Conservation (phyloP, 225 moss, liverwort and hornwort genomes). For the Physcomitrellopsis africana region DNA sequence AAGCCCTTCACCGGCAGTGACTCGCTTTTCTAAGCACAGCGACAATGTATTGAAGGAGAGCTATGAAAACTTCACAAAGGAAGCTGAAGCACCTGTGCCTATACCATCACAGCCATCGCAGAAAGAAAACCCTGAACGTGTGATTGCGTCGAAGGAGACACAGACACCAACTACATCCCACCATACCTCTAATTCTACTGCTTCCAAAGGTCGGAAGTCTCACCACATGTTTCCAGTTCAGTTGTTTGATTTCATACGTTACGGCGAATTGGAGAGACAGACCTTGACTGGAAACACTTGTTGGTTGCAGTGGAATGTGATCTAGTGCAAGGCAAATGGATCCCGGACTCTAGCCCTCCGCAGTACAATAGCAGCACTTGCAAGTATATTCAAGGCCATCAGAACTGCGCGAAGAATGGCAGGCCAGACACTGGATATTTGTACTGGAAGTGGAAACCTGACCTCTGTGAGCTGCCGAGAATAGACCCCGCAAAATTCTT, state of each 20-base stretch:
- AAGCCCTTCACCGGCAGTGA: background rate
- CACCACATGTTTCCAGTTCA: background rate
- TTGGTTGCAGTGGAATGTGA: slow-evolving; percentile 52
- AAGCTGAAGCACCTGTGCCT: background rate
- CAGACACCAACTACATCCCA: slow-evolving; percentile 11
- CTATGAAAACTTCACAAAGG: slow-evolving; percentile 7
- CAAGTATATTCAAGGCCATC: slow-evolving; percentile 59
- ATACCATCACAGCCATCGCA: background rate
- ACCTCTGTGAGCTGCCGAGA: slow-evolving; percentile 69
- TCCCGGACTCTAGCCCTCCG: slow-evolving; percentile 57
- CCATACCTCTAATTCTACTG: slow-evolving; percentile 12
- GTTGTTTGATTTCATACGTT: background rate
- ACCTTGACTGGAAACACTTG: background rate
- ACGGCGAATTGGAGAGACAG: too few species aligned
- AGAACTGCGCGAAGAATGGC: slow-evolving; percentile 79
- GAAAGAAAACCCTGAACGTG: background rate
- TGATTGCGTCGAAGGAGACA: slow-evolving; percentile 25
- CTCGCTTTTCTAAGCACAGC: background rate
- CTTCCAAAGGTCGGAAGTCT: slow-evolving; percentile 27
- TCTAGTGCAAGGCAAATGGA: slow-evolving; percentile 76
- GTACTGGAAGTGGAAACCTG: slow-evolving; percentile 86
- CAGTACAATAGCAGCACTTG: slow-evolving; percentile 75
- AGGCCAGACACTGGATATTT: slow-evolving; percentile 67
- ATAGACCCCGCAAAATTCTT: slow-evolving; percentile 57
- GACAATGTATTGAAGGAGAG: slow-evolving; percentile 24